Evolutionary conservation across 371 early-diverging fungal species (phyloP), one percentile per base, ranked within the genome.

Genomic region (Mortierella sp.): DNA sequence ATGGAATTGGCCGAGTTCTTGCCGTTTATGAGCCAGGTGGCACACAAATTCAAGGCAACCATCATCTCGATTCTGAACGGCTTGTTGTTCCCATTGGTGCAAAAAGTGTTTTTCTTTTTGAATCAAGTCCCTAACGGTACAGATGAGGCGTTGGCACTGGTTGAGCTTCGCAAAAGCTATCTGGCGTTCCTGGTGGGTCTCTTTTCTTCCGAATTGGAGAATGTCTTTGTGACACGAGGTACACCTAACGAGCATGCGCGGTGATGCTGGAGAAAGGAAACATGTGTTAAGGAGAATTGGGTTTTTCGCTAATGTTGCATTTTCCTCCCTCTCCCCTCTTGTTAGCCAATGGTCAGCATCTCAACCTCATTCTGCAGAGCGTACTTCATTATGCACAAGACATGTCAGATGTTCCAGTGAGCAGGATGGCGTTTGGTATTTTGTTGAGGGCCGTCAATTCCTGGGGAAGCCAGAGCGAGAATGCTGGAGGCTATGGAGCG

Each of bases 1-100:
- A 84, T 87, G 41, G 97, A 97, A 79, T 81, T 96, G 34, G 81
- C 90, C 27, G 96, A 96, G 74, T 90, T 96, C 61, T 83, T 98
- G 61, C 93, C 93, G 1, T 95, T 96, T 61, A 85, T 97, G 53
- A 90, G 90, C 2, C 81, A 92, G 60, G 83, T 95, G 54, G 89
- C 93, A 18, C 91, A 93, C 81, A 95, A 94, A 78, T 96, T 95
- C 82, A 94, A 94, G 87, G 90, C 92, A 63, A 71, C 72, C 43
- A 68, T 70, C 47, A 64, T 79, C 71, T 72, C 61, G 41, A 86
- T 92, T 51, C 73, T 93, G 68, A 87, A 91, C 67, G 92, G 93
- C 56, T 81, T 96, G n/a, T 71, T 95, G 45, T 72, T 89, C 26
- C 94, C 96, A 0, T 82, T 96, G 48, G 82, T 95, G 1, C 90